Percentiles rank a stretch among this genome's conserved stretches.
Evolutionary conservation across 805 yeast species (phyloP).

Genomic region (Metschnikowia borealis): DNA sequence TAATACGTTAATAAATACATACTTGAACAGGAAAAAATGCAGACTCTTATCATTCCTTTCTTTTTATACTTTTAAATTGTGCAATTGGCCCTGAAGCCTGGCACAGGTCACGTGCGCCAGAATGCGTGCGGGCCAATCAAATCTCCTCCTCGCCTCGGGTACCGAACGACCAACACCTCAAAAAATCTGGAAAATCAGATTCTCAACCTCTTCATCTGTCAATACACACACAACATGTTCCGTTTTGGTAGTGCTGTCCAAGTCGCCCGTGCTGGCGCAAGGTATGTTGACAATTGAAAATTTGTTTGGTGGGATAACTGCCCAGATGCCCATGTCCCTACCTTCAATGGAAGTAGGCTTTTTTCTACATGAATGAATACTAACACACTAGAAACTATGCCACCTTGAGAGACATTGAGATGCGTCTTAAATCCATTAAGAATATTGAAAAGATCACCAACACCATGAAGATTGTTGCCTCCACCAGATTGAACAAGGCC

Average conservation of each 20-base stretch:
- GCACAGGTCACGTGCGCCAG: conserved; percentile 12
- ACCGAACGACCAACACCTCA: conserved; percentile 19
- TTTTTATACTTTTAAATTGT: no score
- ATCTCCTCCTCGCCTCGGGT: conserved; percentile 17
- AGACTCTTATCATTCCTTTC: no score
- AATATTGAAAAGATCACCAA: conserved; percentile 99
- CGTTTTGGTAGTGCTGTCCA: conserved; percentile 52
- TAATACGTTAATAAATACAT: no score
- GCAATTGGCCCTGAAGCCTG: neutral
- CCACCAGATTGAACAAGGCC: conserved; percentile 93
- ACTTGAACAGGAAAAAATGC: neutral
- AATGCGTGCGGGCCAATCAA: conserved; percentile 15
- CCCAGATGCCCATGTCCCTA: no score
- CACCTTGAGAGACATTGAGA: conserved; percentile 97
- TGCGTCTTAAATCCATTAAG: conserved; percentile 95
- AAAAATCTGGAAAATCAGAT: conserved; percentile 12
- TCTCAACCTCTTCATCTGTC: conserved; percentile 7
- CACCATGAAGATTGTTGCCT: conserved; percentile 99
- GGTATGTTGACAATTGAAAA: conserved; percentile 38
- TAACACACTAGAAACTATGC: conserved; percentile 76
- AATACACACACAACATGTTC: conserved; percentile 38
- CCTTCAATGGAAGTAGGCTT: no score
- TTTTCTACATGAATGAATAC: conserved; percentile 13
- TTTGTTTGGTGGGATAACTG: neutral
- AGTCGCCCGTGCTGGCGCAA: conserved; percentile 48